Evolutionary conservation across 208 protist genomes (phyloP).

Genomic region (Zelonia costaricensis): DNA sequence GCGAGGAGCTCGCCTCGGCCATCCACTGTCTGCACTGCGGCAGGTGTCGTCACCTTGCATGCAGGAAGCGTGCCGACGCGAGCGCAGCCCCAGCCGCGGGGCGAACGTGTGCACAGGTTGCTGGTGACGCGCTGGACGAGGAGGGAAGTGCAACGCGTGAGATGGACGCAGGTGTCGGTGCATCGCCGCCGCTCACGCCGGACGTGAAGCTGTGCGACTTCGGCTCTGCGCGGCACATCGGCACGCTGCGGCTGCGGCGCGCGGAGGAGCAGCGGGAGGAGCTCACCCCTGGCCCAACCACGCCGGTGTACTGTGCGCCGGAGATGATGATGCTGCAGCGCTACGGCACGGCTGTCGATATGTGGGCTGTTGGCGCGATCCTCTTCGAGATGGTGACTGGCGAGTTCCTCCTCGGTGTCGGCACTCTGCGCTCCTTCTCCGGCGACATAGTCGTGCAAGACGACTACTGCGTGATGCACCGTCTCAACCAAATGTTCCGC

Average conservation of each 20-base stretch:
- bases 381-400: constrained; percentile 87
- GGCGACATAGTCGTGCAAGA: constrained; percentile 61
- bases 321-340: constrained; percentile 81
- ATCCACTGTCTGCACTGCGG: constrained; percentile 24
- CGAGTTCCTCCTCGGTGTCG: constrained; percentile 95
- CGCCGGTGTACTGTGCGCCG: constrained; percentile 95
- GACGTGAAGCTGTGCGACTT: constrained; percentile 85
- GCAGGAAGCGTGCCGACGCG: no score
- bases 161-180: not conserved
- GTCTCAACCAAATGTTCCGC: constrained; percentile 97
- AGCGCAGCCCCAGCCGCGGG: no score
- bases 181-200: constrained; percentile 13
- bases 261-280: constrained; percentile 90
- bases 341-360: constrained; percentile 80
- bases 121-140: not conserved
- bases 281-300: constrained; percentile 71
- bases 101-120: no score
- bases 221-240: constrained; percentile 75
- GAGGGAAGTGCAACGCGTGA: not conserved
- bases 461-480: constrained; percentile 73
- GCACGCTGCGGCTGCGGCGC: constrained; percentile 93
- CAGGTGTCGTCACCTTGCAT: constrained; percentile 8
- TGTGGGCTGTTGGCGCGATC: constrained; percentile 92
- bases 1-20: constrained; percentile 12
- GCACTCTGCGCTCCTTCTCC: constrained; percentile 77